A percentile compares a stretch with the other conserved stretches of the same genome.
These are phyloP conservation scores for Gypsophila paniculata DNA, from an alignment of 179 eudicot genomes.

Conservation along the genomic window DNA sequence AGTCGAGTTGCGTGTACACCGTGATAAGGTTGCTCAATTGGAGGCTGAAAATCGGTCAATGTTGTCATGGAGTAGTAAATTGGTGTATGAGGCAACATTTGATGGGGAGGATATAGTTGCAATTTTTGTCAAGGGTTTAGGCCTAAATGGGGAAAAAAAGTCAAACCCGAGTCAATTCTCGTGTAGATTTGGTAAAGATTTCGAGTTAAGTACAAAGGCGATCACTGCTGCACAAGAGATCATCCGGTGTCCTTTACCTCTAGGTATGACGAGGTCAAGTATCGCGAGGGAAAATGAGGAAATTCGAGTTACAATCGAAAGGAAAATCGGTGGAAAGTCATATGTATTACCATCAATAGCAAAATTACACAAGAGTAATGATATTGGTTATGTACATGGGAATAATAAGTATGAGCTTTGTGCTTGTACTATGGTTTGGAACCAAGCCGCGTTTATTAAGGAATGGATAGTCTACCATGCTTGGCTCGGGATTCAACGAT, in stretches of 20 bases:
- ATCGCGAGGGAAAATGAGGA: slow-evolving; percentile 27
- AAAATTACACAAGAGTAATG: slow-evolving; percentile 26
- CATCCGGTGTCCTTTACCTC: slow-evolving; percentile 60
- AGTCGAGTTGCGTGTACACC: slow-evolving; percentile 29
- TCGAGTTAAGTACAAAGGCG: slow-evolving; percentile 38
- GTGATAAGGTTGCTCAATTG: slow-evolving; percentile 8
- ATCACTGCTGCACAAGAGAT: slow-evolving; percentile 72
- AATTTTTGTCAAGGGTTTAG: slow-evolving; percentile 78
- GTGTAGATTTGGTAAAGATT: slow-evolving; percentile 42
- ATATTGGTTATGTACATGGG: not conserved
- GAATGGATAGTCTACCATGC: slow-evolving; percentile 78
- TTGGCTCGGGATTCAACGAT: slow-evolving; percentile 74
- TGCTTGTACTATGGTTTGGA: slow-evolving; percentile 85
- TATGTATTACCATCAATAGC: slow-evolving; percentile 60
- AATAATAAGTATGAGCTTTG: slow-evolving; percentile 53
- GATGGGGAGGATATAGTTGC: slow-evolving; percentile 45
- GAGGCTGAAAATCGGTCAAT: slow-evolving; percentile 15
- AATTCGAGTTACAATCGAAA: slow-evolving; percentile 45
- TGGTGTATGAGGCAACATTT: slow-evolving; percentile 55
- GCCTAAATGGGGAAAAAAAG: slow-evolving; percentile 51
- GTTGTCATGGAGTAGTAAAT: slow-evolving; percentile 45
- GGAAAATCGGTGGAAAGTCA: slow-evolving; percentile 10
- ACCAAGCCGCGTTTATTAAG: slow-evolving; percentile 61
- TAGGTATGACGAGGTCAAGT: slow-evolving; percentile 28
- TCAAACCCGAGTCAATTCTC: slow-evolving; percentile 50